Evolutionary conservation across 2,329 filamentous ascomycete species (phyloP).

Genomic region (Colletotrichum sublineola): DNA sequence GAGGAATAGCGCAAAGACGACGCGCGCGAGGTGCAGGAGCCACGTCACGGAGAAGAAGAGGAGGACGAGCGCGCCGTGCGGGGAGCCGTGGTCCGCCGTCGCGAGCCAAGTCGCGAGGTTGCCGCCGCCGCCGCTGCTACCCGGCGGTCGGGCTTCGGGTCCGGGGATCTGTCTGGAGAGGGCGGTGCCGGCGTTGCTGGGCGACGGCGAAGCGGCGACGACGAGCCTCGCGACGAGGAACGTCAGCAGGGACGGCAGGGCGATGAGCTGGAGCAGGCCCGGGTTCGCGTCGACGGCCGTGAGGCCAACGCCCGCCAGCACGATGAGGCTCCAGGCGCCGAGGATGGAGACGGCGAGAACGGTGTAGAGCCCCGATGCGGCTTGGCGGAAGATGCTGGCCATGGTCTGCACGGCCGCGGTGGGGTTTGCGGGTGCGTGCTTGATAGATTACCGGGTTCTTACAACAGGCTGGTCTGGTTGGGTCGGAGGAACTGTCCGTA

Average conservation of each 20-base stretch:
- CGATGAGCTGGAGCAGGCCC: slow-evolving; percentile 34
- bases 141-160: not conserved
- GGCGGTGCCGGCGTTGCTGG: not conserved
- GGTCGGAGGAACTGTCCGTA: not conserved
- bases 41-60: slow-evolving; percentile 27
- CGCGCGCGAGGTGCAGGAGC: slow-evolving; percentile 33
- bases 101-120: slow-evolving; percentile 37
- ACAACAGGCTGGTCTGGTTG: not conserved
- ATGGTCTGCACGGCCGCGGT: not conserved
- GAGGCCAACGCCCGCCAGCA: slow-evolving; percentile 12
- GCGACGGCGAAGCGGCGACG: slow-evolving; percentile 12
- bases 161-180: not conserved
- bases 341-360: slow-evolving; percentile 30
- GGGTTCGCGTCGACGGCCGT: slow-evolving; percentile 18
- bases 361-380: slow-evolving; percentile 36
- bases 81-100: slow-evolving; percentile 36
- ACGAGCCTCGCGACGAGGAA: slow-evolving; percentile 37
- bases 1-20: slow-evolving; percentile 27
- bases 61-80: slow-evolving; percentile 37
- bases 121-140: not conserved
- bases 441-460: too few species aligned
- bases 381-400: slow-evolving; percentile 31
- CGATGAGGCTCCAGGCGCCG: slow-evolving; percentile 26
- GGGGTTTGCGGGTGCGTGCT: too few species aligned
- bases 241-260: slow-evolving; percentile 34